phyloP scores from a whole-genome alignment of 805 yeast genomes.

The Kodamaea kakaduensis region DNA sequence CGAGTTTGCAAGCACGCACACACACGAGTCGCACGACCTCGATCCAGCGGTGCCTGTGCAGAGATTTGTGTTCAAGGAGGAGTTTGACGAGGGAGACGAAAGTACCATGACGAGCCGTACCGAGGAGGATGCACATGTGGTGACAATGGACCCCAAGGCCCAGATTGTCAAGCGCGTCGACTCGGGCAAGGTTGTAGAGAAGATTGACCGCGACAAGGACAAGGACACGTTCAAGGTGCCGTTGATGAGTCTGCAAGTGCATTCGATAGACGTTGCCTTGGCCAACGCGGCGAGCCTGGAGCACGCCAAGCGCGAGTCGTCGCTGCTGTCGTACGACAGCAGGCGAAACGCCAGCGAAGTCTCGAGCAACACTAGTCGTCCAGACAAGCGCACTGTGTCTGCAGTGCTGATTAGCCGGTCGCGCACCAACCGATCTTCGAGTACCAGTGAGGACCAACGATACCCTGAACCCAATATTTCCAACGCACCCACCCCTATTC shows the following conservation, averaged over 20 bases:
- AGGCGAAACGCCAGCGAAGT: no score
- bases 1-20: slow-evolving; percentile 4
- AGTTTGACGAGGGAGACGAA: slow-evolving; percentile 20
- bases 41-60: slow-evolving; percentile 2
- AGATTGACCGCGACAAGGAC: slow-evolving; percentile 3
- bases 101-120: background rate
- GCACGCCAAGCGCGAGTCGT: slow-evolving; percentile 9
- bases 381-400: slow-evolving; percentile 14
- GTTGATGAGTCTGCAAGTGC: background rate
- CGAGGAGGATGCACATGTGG: background rate
- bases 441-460: slow-evolving; percentile 14
- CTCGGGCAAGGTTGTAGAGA: slow-evolving; percentile 3
- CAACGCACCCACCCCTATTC: slow-evolving; percentile 12
- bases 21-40: background rate
- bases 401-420: no score
- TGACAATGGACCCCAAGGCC: background rate
- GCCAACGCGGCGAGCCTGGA: slow-evolving; percentile 7
- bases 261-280: slow-evolving; percentile 12
- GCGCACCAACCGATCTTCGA: slow-evolving; percentile 14
- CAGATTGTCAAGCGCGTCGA: slow-evolving; percentile 4
- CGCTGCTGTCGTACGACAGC: no score
- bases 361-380: slow-evolving; percentile 17
- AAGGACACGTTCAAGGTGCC: background rate
- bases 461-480: slow-evolving; percentile 24
- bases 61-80: slow-evolving; percentile 26